phyloP scores from a whole-genome alignment of 1,284 basidiomycete genomes.

The Rhodotorula glutinis region DNA sequence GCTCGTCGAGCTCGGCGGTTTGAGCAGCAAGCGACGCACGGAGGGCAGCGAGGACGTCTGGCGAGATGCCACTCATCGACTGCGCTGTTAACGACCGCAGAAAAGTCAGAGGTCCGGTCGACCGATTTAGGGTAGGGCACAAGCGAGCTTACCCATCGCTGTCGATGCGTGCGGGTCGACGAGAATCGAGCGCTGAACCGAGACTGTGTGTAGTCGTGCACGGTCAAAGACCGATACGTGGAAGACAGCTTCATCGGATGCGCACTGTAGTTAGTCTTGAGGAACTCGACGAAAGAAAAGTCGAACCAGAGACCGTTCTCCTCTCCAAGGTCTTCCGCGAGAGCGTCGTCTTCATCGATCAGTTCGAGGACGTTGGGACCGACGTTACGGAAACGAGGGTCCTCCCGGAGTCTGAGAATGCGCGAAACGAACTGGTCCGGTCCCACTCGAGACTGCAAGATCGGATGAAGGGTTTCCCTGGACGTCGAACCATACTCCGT shows the following conservation, averaged over 20 bases:
- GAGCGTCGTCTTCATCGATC: conserved; percentile 45
- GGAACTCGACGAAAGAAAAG: conserved; percentile 98
- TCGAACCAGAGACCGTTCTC: conserved; percentile 96
- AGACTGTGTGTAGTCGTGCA: conserved; percentile 46
- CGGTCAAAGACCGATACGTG: neutral
- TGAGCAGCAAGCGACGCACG: conserved; percentile 76
- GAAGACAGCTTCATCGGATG: conserved; percentile 20
- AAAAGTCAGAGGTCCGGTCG: too few species aligned
- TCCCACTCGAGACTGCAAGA: conserved; percentile 73
- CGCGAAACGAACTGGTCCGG: conserved; percentile 85
- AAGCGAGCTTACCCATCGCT: conserved; percentile 6
- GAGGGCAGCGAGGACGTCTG: conserved; percentile 73
- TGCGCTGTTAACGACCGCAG: conserved; percentile 42
- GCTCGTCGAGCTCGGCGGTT: conserved; percentile 66
- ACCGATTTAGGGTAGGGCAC: too few species aligned
- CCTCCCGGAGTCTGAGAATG: conserved; percentile 80
- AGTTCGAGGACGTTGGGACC: conserved; percentile 67
- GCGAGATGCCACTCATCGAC: conserved; percentile 66
- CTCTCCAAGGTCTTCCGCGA: conserved; percentile 55
- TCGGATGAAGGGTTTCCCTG: conserved; percentile 78
- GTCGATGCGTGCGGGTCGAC: conserved; percentile 50
- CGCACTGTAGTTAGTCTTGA: conserved; percentile 94
- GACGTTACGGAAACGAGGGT: conserved; percentile 83
- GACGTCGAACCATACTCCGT: neutral
- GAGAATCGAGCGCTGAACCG: conserved; percentile 56